These are phyloP conservation scores for Citrullus mucosospermus DNA, from an alignment of 306 rosid species.

Conservation along the genomic window DNA sequence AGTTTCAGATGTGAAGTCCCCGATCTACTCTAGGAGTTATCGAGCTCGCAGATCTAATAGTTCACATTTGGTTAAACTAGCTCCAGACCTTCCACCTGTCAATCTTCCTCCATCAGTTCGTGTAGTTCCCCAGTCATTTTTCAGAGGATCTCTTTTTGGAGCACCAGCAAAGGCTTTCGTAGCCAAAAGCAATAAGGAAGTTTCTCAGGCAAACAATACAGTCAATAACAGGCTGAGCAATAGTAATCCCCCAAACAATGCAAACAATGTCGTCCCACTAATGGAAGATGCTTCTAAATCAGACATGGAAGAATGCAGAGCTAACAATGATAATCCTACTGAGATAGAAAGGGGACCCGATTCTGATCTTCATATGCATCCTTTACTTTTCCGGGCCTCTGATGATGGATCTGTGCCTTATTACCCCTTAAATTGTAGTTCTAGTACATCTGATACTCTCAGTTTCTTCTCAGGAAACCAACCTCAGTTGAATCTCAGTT, in stretches of 20 bases:
- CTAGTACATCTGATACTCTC: constrained; percentile 44
- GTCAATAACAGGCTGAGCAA: constrained; percentile 16
- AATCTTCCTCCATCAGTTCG: constrained; percentile 92
- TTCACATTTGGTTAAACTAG: constrained; percentile 58
- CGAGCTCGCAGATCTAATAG: constrained; percentile 36
- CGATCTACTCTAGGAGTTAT: constrained; percentile 36
- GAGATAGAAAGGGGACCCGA: constrained; percentile 33
- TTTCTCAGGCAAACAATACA: constrained; percentile 21
- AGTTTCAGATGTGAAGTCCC: constrained; percentile 26
- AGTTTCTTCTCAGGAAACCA: constrained; percentile 56
- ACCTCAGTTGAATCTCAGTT: constrained; percentile 65
- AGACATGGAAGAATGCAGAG: constrained; percentile 25
- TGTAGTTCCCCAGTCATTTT: constrained; percentile 66
- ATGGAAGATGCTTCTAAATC: constrained; percentile 22
- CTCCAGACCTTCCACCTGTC: constrained; percentile 85
- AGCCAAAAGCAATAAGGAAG: constrained; percentile 35
- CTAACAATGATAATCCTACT: constrained; percentile 26
- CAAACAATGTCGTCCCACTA: background rate
- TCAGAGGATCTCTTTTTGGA: constrained; percentile 40
- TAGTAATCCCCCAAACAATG: constrained; percentile 7
- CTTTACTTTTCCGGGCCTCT: constrained; percentile 69
- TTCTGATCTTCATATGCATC: constrained; percentile 85
- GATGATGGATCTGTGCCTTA: constrained; percentile 46
- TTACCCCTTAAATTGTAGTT: constrained; percentile 41
- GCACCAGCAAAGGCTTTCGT: constrained; percentile 29